phyloP scores from a whole-genome alignment of 164 flowering plant species.

The Tetrastigma voinierianum region DNA sequence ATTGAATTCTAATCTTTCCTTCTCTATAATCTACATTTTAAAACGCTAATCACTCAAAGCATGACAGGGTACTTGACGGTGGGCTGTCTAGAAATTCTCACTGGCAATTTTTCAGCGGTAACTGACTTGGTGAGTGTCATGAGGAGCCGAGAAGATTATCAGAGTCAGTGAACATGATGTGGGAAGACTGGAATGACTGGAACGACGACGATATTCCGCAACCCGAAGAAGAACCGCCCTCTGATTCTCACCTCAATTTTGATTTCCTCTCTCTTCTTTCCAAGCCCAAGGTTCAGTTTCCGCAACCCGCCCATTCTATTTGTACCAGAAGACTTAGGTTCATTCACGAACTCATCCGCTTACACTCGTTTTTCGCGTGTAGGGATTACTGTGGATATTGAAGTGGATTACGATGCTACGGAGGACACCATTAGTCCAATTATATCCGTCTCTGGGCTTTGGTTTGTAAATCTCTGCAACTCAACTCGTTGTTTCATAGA shows the following conservation, averaged over 20 bases:
- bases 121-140: too few species aligned
- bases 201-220: constrained; percentile 8
- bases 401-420: constrained; percentile 81
- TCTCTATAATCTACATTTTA: too few species aligned
- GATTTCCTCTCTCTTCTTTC: constrained; percentile 40
- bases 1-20: too few species aligned
- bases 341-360: not conserved
- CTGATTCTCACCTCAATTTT: constrained; percentile 35
- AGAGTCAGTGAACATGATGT: constrained; percentile 21
- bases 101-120: not conserved
- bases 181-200: constrained; percentile 29
- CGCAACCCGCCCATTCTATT: not conserved
- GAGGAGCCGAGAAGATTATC: too few species aligned
- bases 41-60: too few species aligned
- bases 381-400: constrained; percentile 85
- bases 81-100: too few species aligned
- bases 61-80: too few species aligned
- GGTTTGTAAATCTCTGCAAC: constrained; percentile 53
- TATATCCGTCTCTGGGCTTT: constrained; percentile 87
- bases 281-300: constrained; percentile 44
- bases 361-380: not conserved
- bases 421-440: constrained; percentile 81
- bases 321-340: not conserved
- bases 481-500: not conserved
- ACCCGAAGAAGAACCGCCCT: constrained; percentile 1